phyloP scores from a whole-genome alignment of 2,329 filamentous ascomycete species.

The Cladosporium colombiae region DNA sequence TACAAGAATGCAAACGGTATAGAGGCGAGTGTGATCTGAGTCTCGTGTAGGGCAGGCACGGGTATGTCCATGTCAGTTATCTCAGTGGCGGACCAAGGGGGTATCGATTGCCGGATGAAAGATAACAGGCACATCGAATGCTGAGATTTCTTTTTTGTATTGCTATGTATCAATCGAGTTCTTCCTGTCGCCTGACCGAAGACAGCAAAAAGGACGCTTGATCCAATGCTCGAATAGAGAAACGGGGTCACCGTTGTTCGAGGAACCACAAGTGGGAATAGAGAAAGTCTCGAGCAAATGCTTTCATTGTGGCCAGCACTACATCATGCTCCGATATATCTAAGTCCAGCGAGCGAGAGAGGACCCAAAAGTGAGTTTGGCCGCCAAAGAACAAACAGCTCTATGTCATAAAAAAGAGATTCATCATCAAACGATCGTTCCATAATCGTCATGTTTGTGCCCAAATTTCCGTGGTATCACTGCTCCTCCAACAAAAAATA shows the following conservation, averaged over 20 bases:
- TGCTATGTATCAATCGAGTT: background rate
- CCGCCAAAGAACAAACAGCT: background rate
- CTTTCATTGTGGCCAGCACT: slow-evolving; percentile 11
- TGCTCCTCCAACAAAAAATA: background rate
- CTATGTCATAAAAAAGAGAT: background rate
- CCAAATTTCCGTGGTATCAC: slow-evolving; percentile 3
- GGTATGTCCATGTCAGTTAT: background rate
- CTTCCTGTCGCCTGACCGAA: background rate
- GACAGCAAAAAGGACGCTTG: too few species aligned
- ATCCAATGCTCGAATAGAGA: background rate
- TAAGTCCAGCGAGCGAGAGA: background rate
- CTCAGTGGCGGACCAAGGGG: too few species aligned
- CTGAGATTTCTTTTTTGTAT: background rate
- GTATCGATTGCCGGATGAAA: background rate
- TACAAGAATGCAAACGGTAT: too few species aligned
- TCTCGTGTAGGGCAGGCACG: too few species aligned
- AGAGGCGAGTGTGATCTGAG: too few species aligned
- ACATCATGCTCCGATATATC: background rate
- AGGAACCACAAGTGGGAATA: too few species aligned
- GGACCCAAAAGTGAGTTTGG: background rate
- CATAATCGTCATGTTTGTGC: background rate
- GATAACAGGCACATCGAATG: background rate
- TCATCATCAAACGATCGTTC: slow-evolving; percentile 3
- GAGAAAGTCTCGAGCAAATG: background rate
- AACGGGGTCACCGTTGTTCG: too few species aligned